Conservation (phyloP, 176 grass and related monocot genomes). For the Zizania latifolia region DNA sequence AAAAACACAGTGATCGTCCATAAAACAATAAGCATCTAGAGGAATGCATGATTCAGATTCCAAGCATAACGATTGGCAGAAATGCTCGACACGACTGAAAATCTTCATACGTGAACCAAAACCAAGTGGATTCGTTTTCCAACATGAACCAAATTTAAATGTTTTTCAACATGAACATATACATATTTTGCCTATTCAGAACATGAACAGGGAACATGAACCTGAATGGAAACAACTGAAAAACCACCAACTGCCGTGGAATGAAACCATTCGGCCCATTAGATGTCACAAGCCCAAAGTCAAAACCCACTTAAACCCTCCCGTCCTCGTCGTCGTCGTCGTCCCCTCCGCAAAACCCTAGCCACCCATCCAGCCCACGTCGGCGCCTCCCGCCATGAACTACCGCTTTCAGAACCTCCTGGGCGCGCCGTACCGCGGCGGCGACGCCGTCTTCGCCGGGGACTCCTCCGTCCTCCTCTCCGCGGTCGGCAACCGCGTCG, state of each 20-base stretch:
- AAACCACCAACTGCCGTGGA: background rate
- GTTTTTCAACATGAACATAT: too few species aligned
- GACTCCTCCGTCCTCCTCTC: slow-evolving; percentile 67
- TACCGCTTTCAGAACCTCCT: slow-evolving; percentile 95
- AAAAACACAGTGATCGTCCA: too few species aligned
- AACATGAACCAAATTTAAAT: too few species aligned
- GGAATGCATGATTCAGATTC: too few species aligned
- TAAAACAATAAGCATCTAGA: too few species aligned
- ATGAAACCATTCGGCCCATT: background rate
- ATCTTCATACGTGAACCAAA: too few species aligned
- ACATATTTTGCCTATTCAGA: too few species aligned
- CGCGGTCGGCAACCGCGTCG: slow-evolving; percentile 68
- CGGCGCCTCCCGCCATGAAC: slow-evolving; percentile 53
- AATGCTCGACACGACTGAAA: too few species aligned
- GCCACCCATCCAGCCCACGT: background rate
- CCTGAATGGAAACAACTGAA: too few species aligned
- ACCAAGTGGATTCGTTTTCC: too few species aligned
- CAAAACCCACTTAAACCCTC: slow-evolving; percentile 21
- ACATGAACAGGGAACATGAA: too few species aligned
- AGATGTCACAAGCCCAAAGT: background rate
- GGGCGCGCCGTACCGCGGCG: slow-evolving; percentile 88
- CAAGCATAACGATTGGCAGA: too few species aligned
- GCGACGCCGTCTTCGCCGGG: slow-evolving; percentile 65
- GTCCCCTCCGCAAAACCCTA: slow-evolving; percentile 45
- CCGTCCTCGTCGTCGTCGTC: background rate